Evolutionary conservation across 164 flowering plant genomes (phyloP), one percentile per base, ranked within the genome.

Genomic region (Cinnamomum micranthum): DNA sequence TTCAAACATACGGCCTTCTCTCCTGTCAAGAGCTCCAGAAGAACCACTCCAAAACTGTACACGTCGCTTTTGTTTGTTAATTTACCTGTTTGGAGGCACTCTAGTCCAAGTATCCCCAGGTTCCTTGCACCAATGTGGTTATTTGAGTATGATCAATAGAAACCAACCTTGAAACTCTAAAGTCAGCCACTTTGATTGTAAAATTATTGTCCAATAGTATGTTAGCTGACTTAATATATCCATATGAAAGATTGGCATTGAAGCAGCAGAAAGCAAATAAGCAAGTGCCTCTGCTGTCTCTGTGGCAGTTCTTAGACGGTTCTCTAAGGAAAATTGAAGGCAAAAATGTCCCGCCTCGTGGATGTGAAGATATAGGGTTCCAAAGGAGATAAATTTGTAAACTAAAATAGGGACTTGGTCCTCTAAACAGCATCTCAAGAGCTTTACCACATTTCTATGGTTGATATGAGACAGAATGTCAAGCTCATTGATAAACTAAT

Each of bases 221-320:
- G 70, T 85, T 85, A 19, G 82, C 62, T 10, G 84, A 82, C 78
- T 83, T 82, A 9, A 85, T 75, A n/a, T n/a, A 69, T 82, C 85
- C 33, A 85, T 65, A 69, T 81, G 86, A 13, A 83, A 75, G 15
- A 81, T 69, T 0, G 84, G 83, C 10, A 64, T 71, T 0, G 81
- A 75, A 68, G 85, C 80, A 7, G 81, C 79, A 27, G 82, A 81
- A 72, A 83, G 87, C 2, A 83, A 72, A 27, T 83, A 83, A 5
- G 81, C 70, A 13, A 83, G 80, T 10, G 83, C 81, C 15, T 71
- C 73, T 7, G 86, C 82, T 3, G 77, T 80, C 55, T 80, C 84
- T 2, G 79, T 33, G 1, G 83, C 84, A 0, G 81, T 75, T 24
- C 81, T 67, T 50, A 84, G 15, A 2, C 85, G 77, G 63, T 79